Base-by-base conservation (phyloP, 345 rosid genomes). In the Linum tenue region DNA sequence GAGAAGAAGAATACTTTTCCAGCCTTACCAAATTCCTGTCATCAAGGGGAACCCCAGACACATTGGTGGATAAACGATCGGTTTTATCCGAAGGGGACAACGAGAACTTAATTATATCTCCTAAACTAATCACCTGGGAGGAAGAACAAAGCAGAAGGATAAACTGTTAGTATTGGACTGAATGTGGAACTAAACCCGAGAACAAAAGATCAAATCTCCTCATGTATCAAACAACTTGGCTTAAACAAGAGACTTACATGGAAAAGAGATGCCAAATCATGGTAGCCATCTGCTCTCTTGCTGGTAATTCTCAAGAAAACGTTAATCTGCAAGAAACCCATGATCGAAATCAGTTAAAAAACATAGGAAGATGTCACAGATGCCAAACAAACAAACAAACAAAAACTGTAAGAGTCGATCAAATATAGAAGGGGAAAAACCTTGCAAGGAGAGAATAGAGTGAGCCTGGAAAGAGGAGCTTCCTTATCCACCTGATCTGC, bases 371-470 rank as follows among this genome's bases (percentile, higher is more conserved):
- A n/a, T 35, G 10, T 22, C 15, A 10, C 36, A 65, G 64, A 39
- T 5, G 14, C 1, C n/a, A n/a, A n/a, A n/a, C n/a, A n/a, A n/a
- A n/a, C n/a, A n/a, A n/a, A 43, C 15, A 53, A 56, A 39, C 11
- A 70, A 2, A 65, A 79, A 56, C 61, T 70, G 55, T 37, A 2
- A 15, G 2, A 59, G 62, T 41, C 50, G 12, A 16, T 1, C 15
- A 35, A n/a, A 10, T 9, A 42, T 35, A 12, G 6, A 60, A 59
- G 40, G 3, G 4, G 11, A 64, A 56, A 50, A 65, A 90, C 97
- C 96, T 90, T 94, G 85, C 96, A 94, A 73, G 97, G 99, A 37
- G 99, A 94, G 86, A 90, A 94, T 40, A 94, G 80, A 62, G 82
- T 80, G 79, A 94, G 92, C 76, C 97, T 83, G 44, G 97, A 94